These are phyloP conservation scores for Gyrodon lividus DNA, from an alignment of 768 basidiomycete genomes.

Conservation along the genomic window DNA sequence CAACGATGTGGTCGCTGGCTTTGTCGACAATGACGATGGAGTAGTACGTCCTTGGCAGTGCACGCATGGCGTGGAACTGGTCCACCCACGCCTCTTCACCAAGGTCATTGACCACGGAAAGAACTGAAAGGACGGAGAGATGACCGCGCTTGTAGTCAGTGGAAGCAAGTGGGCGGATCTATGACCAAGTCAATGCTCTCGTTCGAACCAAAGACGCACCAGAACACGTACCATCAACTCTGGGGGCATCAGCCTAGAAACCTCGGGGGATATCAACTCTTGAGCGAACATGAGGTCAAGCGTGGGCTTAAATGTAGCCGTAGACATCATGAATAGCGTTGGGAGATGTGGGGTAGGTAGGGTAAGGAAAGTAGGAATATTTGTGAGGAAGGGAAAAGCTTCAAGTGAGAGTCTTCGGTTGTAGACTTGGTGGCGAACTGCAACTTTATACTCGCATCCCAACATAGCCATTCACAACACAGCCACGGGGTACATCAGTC, in stretches of 20 bases:
- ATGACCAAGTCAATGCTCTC: not conserved
- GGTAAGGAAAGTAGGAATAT: constrained; percentile 2
- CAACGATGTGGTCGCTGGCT: constrained; percentile 75
- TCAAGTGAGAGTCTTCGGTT: not conserved
- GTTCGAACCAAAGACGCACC: not conserved
- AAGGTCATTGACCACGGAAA: constrained; percentile 68
- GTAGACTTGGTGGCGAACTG: not conserved
- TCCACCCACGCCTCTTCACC: constrained; percentile 65
- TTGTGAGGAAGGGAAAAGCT: not conserved
- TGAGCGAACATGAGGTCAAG: constrained; percentile 81
- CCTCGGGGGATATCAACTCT: constrained; percentile 64
- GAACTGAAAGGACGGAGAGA: constrained; percentile 72
- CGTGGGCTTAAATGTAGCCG: constrained; percentile 49
- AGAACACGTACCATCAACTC: constrained; percentile 33
- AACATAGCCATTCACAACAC: constrained; percentile 5
- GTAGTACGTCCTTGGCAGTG: constrained; percentile 69
- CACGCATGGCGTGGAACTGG: constrained; percentile 63
- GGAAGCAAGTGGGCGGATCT: constrained; percentile 90
- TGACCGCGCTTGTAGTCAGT: constrained; percentile 84
- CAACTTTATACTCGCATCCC: not conserved
- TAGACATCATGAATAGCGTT: constrained; percentile 10
- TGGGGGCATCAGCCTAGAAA: constrained; percentile 56
- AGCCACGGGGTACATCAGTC: constrained; percentile 14
- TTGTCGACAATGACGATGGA: constrained; percentile 81
- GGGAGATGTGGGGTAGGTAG: not conserved